Conservation (phyloP, 768 basidiomycete species). For the Termitomyces sp. region DNA sequence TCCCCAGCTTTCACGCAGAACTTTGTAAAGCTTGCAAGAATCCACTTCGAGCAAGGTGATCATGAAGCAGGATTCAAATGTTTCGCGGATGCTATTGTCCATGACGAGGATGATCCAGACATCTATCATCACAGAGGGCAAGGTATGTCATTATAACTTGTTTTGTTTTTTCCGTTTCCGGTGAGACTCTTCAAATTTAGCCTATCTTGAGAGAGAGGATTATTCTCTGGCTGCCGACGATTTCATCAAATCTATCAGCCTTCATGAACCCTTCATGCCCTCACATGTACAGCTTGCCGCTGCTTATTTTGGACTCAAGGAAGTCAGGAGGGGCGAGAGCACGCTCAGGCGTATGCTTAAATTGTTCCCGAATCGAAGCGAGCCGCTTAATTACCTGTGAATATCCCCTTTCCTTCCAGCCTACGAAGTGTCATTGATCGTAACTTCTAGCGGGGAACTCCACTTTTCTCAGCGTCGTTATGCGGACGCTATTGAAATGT, state of each 20-base stretch:
- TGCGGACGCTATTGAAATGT: slow-evolving; percentile 86
- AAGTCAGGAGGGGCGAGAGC: slow-evolving; percentile 68
- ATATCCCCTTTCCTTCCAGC: slow-evolving; percentile 24
- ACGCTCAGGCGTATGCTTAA: slow-evolving; percentile 84
- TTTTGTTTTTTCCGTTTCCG: not conserved
- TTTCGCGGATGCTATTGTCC: slow-evolving; percentile 84
- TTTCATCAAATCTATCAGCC: slow-evolving; percentile 84
- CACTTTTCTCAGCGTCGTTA: slow-evolving; percentile 88
- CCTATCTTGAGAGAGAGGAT: slow-evolving; percentile 83
- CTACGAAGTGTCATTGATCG: not conserved
- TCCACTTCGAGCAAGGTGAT: slow-evolving; percentile 92
- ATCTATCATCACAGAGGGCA: slow-evolving; percentile 99
- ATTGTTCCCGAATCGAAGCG: slow-evolving; percentile 81
- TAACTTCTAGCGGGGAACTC: slow-evolving; percentile 76
- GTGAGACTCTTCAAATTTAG: slow-evolving; percentile 33
- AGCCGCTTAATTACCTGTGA: slow-evolving; percentile 94
- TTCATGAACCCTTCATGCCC: slow-evolving; percentile 90
- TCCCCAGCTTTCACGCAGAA: slow-evolving; percentile 77
- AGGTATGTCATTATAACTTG: slow-evolving; percentile 43
- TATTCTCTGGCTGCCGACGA: slow-evolving; percentile 83
- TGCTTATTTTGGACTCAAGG: slow-evolving; percentile 89
- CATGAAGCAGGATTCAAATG: slow-evolving; percentile 80
- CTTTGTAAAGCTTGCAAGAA: slow-evolving; percentile 93
- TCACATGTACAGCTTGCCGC: slow-evolving; percentile 96
- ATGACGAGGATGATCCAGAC: slow-evolving; percentile 84